A percentile compares a stretch with the other conserved stretches of the same genome.
phyloP scores from a whole-genome alignment of 1,139 yeast species.

The Sugiyamaella castrensis region DNA sequence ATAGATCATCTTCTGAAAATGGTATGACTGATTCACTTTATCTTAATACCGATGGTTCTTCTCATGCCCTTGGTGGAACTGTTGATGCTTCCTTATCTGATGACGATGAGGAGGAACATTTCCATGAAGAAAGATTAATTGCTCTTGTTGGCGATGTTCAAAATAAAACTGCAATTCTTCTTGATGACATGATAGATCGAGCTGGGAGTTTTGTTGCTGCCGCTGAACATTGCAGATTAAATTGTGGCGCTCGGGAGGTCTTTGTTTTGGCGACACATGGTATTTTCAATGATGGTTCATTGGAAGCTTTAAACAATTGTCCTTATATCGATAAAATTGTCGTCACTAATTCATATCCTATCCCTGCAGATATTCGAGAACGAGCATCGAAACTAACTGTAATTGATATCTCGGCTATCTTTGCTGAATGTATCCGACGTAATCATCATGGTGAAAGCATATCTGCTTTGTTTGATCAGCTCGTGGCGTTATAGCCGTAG shows the following conservation, averaged over 20 bases:
- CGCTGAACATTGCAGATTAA: conserved; percentile 91
- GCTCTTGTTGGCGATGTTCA: conserved; percentile 96
- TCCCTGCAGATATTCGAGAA: conserved; percentile 57
- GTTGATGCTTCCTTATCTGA: conserved; percentile 80
- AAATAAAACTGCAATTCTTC: conserved; percentile 83
- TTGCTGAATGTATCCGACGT: conserved; percentile 97
- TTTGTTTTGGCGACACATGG: conserved; percentile 96
- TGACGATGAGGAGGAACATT: conserved; percentile 76
- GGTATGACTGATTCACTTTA: conserved; percentile 16
- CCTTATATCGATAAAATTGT: conserved; percentile 83
- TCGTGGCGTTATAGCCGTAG: conserved; percentile 51
- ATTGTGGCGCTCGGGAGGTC: conserved; percentile 92
- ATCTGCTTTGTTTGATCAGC: conserved; percentile 84
- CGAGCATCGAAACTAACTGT: conserved; percentile 67
- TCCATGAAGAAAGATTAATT: conserved; percentile 76
- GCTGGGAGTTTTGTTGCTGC: conserved; percentile 94
- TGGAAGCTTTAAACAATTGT: conserved; percentile 73
- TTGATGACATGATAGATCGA: conserved; percentile 96
- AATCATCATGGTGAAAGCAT: conserved; percentile 97
- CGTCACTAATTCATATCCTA: conserved; percentile 95
- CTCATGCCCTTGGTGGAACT: conserved; percentile 71
- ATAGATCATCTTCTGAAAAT: conserved; percentile 21
- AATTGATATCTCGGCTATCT: conserved; percentile 90
- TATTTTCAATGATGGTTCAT: conserved; percentile 79
- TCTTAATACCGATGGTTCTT: conserved; percentile 16